Base-by-base conservation (phyloP, 306 rosid genomes). In the Rubus parviflorus region DNA sequence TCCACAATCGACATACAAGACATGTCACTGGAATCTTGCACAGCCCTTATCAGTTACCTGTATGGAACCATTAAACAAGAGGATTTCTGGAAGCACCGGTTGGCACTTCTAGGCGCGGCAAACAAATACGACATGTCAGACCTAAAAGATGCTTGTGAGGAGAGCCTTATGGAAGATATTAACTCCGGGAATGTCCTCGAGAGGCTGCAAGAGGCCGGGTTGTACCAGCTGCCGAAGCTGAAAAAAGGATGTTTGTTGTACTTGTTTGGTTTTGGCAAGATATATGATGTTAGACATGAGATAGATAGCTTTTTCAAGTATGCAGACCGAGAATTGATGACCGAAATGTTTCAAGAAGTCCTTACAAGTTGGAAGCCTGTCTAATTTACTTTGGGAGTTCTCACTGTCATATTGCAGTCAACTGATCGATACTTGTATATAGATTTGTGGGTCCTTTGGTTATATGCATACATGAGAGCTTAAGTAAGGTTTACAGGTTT, bases 311-410 rank as follows among this genome's bases (percentile, higher is more conserved):
- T 94, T 62, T 85, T 91, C 83, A 83, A 81, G 85, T 82, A 84
- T 61, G 96, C 97, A 0, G 97, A 94, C 72, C 84, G 89, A 87
- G 98, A 92, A 60, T 83, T 94, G 84, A 76, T 91, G 87, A 9
- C 74, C 70, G 94, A 92, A 83, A 94, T 94, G 97, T 94, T 92
- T 83, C 97, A 94, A 58, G 97, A 88, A 83, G 79, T 86, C 83
- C 98, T 92, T 77, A 73, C 87, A 42, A 78, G 87, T 81, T 87
- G 92, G 83, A 90, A 87, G 79, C 92, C 91, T 7, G 70, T 75
- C 10, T 91, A 78, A 76, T n/a, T 60, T 78, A 20, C 57, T 42
- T 65, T 49, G 35, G 77, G 68, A 41, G 51, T 58, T 78, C 53
- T 25, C 47, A 37, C 14, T n/a, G 49, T 64, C 41, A 19, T 69